Evolutionary conservation across 2,329 filamentous ascomycete species (phyloP), one percentile per base, ranked within the genome.

Genomic region (Ambrosiella beaveri): DNA sequence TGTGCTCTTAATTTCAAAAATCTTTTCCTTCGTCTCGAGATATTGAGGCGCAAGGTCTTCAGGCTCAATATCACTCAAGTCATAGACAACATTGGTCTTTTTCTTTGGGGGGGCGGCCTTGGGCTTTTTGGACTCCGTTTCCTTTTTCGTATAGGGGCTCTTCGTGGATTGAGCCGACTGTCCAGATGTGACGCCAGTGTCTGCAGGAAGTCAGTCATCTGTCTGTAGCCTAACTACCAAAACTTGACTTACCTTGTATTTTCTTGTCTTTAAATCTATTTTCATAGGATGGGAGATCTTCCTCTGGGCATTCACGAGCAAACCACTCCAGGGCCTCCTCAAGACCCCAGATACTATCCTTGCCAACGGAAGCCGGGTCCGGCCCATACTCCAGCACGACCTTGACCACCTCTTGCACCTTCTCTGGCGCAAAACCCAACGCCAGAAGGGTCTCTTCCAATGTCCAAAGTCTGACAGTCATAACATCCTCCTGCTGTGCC

Each of bases 321-420:
- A 97, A 76, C 88, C 89, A 95, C 64, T 96, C 88, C 17, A 98
- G 69, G 35, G 86, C 82, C 69, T 95, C 90, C 61, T 94, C 85
- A 40, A 97, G 72, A 8, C 90, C 89, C 86, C 88, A 95, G 12
- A 89, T 78, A 49, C 76, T 76, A 62, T 88, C 85, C 63, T 81
- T 84, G 61, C 69, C 74, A 17, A 72, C 71, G 9, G 73, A 65
- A 2, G 75, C 71, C 57, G 84, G 76, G 62, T 81, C 82, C 37
- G 82, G 76, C 36, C 81, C 81, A 63, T 85, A 82, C 47, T 82
- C 76, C 58, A 90, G 69, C 50, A 88, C 75, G 65, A 85, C 74
- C 63, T 78, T 76, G 61, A 95, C 67, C 7, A 79, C 82, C 50
- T 82, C 74, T 50, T 80, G 74, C 44, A 89, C 75, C 62, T 79